Evolutionary conservation across 148 eudicot genomes (phyloP).

Genomic region (Cornus florida): DNA sequence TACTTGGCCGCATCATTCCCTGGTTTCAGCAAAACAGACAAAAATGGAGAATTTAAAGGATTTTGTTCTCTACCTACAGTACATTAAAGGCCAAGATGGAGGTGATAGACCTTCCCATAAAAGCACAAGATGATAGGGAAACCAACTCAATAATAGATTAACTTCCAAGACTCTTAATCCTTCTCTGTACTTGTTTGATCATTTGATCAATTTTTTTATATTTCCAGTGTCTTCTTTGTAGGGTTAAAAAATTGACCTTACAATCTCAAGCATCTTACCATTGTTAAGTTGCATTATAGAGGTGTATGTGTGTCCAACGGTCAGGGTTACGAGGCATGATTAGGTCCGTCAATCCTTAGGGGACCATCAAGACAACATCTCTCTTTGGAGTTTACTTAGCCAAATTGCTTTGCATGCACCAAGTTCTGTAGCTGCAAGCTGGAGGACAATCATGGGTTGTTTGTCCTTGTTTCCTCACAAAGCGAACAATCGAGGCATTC

Average conservation of each 20-base stretch:
- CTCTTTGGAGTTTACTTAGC: neutral
- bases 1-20: too few relatives aligned
- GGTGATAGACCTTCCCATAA: neutral
- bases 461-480: neutral
- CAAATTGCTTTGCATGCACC: neutral
- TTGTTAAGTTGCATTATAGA: too few relatives aligned
- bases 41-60: neutral
- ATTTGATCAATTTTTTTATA: too few relatives aligned
- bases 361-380: too few relatives aligned
- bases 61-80: neutral
- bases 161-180: too few relatives aligned
- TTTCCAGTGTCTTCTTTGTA: too few relatives aligned
- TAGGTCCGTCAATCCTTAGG: too few relatives aligned
- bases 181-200: too few relatives aligned
- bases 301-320: too few relatives aligned
- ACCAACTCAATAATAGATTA: neutral
- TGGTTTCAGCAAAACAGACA: neutral
- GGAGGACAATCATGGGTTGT: neutral
- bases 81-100: neutral
- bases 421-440: neutral
- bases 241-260: too few relatives aligned
- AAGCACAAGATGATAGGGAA: neutral
- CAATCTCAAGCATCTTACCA: too few relatives aligned
- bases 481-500: neutral
- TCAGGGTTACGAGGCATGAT: too few relatives aligned